Base-by-base conservation (phyloP, 352 stramenopile genomes). In the Pythium monospermum region DNA sequence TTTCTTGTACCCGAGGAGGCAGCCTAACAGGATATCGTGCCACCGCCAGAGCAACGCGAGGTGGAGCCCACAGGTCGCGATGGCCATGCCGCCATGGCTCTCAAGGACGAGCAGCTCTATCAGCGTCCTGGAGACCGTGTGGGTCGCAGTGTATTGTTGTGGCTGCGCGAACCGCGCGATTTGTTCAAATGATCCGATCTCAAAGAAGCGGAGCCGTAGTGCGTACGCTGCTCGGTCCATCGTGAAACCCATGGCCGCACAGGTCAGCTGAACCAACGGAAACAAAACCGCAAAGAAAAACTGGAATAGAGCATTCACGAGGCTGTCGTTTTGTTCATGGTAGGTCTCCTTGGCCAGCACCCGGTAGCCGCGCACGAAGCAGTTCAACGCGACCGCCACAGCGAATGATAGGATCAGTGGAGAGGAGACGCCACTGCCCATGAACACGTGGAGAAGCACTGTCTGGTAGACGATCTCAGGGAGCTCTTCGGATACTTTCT, bases 401-500 rank as follows among this genome's bases (percentile, higher is more conserved):
- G 53, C 22, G 13, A 50, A 49, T n/a, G 39, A 23, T n/a, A 51
- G 10, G 2, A 61, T 39, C 23, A 49, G 39, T 10, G 13, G 30
- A 0, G 31, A 23, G 1, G 28, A 1, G 12, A 55, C 26, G n/a
- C 53, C 53, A 16, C 19, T 31, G 0, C 12, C 28, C 53, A 61
- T 61, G 37, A 26, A 50, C 11, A 45, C 36, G 31, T 40, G 21
- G n/a, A 61, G 46, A 7, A 61, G 53, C 37, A 61, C 13, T 2
- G 53, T 61, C 46, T 61, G 53, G 45, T 55, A 61, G n/a, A 25
- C 39, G 46, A 61, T 49, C 18, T 61, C 53, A 5, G 53, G 53
- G 4, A 61, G 21, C 30, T 61, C 53, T 18, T 61, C 53, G 8
- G 46, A 50, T 18, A 61, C 39, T 61, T 61, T 61, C 53, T 61